Evolutionary conservation across 2,329 filamentous ascomycete species (phyloP), one percentile per base, ranked within the genome.

Genomic region (Scedosporium aurantiacum): DNA sequence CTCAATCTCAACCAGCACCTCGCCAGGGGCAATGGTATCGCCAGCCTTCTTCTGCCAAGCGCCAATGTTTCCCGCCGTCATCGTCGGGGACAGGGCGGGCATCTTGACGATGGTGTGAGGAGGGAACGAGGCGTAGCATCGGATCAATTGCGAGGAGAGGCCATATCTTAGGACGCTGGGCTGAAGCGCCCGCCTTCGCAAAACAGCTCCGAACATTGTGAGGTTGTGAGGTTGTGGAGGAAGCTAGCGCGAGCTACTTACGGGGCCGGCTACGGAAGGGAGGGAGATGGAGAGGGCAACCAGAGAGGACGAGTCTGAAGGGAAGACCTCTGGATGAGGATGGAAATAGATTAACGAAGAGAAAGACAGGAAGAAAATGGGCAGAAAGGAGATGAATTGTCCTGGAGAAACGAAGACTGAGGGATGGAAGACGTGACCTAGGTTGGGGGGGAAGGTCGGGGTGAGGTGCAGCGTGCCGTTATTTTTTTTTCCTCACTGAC

Each of bases 41-140:
- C 94, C 94, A 67, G 86, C 82, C 81, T 97, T 95, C 85, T 97
- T 99, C 81, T 97, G 91, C 94, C 94, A 99, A 66, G 86, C 80
- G 70, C 94, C 95, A 76, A 99, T 96, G 80, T 96, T 96, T 74
- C 94, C 94, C 65, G 90, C 82, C 66, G 90, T 92, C 94, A 99
- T 99, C 69, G 94, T 99, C 61, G 94, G 94, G 65, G 94, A 99
- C 70, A 99, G 83, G 63, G 94, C 94, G 67, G 94, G 94, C 94
- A 99, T 99, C 82, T 86, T 94, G 79, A 99, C 87, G 76, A 99
- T 81, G 68, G 89, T 93, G 80, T 99, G 94, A 68, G 91, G 86
- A 67, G 94, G 95, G 80, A 90, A 97, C 58, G 93, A 95, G 68
- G 82, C 94, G 80, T 82, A 85, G 76, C 78, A 83, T 78, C 84